Conservation (phyloP, 768 basidiomycete genomes). For the Kwoniella sp. region DNA sequence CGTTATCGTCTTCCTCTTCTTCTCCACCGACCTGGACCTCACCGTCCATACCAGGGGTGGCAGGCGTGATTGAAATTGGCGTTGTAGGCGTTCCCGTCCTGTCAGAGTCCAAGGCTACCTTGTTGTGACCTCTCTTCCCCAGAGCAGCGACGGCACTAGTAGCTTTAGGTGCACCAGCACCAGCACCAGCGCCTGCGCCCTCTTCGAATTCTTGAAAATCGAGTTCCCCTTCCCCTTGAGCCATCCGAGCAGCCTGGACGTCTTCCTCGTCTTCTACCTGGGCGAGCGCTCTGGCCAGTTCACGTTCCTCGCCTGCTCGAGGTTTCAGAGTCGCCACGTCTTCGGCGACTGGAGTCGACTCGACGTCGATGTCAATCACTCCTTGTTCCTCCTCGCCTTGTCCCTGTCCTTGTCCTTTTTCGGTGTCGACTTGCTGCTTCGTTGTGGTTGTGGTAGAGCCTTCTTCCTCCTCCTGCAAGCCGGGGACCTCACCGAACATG, state of each 20-base stretch:
- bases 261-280: slow-evolving; percentile 89
- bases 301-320: slow-evolving; percentile 42
- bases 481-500: slow-evolving; percentile 66
- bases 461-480: slow-evolving; percentile 32
- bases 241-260: slow-evolving; percentile 74
- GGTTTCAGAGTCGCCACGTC: slow-evolving; percentile 31
- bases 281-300: slow-evolving; percentile 68
- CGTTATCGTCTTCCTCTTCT: slow-evolving; percentile 58
- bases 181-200: slow-evolving; percentile 34
- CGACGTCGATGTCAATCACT: slow-evolving; percentile 45
- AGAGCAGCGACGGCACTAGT: too few species aligned
- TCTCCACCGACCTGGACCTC: slow-evolving; percentile 4
- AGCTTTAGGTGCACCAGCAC: background rate
- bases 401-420: slow-evolving; percentile 6
- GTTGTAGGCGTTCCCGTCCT: slow-evolving; percentile 1
- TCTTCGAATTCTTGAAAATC: slow-evolving; percentile 68
- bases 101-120: slow-evolving; percentile 8
- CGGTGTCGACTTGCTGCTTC: slow-evolving; percentile 3
- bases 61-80: slow-evolving; percentile 6
- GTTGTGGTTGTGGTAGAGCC: slow-evolving; percentile 59
- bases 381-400: slow-evolving; percentile 32
- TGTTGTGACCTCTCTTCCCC: background rate
- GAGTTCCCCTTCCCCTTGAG: slow-evolving; percentile 76
- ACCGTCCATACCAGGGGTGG: slow-evolving; percentile 14
- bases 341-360: slow-evolving; percentile 36